Evolutionary conservation across 2,329 filamentous ascomycete species (phyloP), one percentile per base, ranked within the genome.

Genomic region (Pseudocercospora ulei): DNA sequence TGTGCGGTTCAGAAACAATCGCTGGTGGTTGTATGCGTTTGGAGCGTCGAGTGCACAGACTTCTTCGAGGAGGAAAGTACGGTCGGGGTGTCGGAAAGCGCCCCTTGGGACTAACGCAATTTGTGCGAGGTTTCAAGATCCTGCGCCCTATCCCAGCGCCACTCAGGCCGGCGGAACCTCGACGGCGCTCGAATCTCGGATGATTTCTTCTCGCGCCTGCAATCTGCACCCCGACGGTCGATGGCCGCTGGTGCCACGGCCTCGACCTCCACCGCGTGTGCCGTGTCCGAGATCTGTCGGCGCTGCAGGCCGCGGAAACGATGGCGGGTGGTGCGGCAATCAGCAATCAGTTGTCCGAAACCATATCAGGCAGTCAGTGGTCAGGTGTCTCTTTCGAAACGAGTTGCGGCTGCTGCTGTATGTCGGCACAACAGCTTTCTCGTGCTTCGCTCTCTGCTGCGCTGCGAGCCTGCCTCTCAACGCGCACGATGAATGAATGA

Each of bases 21-120:
- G 39, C 24, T 38, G 39, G 35, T 42, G 39, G 26, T 19, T 36
- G n/a, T 22, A 27, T 36, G 34, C 28, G 39, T 42, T 34, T 42
- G 33, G 34, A 34, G 39, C 30, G 31, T 35, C 25, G 33, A 33
- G 36, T 29, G 35, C 36, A 35, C 39, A 35, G 27, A 35, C 39
- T 26, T 26, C 19, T 27, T 36, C 17, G 12, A 27, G 25, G 33
- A 41, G 19, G 33, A 36, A 41, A 18, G 38, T 28, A 14, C 30
- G 31, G 38, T 18, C 19, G 11, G 19, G 7, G 30, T 17, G 18
- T 33, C 30, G 30, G 30, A 19, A 33, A 33, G 30, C 30, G 28
- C 28, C 30, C 30, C 30, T 22, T 33, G 30, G 30, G 30, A 33
- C 20, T n/a, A 33, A 19, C 30, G 30, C 30, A 33, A 33, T 33